phyloP scores from a whole-genome alignment of 495 filamentous ascomycete species.

The Physcia stellaris region DNA sequence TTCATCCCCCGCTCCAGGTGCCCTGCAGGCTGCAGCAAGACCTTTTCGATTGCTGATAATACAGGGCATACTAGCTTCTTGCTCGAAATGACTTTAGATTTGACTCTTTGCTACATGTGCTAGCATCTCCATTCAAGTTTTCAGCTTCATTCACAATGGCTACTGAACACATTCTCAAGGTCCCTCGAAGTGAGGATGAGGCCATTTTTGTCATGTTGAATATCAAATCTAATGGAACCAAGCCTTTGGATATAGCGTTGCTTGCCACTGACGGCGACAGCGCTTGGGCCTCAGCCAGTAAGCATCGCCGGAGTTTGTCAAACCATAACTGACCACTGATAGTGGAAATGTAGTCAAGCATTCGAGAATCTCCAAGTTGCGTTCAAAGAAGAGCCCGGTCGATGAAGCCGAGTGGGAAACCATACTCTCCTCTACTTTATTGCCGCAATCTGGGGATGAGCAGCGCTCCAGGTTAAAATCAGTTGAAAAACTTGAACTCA shows the following conservation, averaged over 20 bases:
- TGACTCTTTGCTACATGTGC: too few species aligned
- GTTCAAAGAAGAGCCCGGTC: conserved; percentile 39
- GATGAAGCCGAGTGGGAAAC: conserved; percentile 42
- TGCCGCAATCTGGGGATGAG: background rate
- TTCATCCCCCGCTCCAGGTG: too few species aligned
- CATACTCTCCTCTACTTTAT: conserved; percentile 24
- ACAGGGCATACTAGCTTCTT: too few species aligned
- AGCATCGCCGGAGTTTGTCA: conserved; percentile 18
- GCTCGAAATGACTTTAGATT: too few species aligned
- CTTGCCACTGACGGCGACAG: conserved; percentile 53
- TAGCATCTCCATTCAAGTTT: too few species aligned
- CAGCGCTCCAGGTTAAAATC: background rate
- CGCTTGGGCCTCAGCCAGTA: conserved; percentile 45
- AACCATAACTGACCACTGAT: conserved; percentile 20
- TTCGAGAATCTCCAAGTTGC: conserved; percentile 27
- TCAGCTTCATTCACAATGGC: too few species aligned
- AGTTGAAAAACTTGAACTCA: conserved; percentile 21
- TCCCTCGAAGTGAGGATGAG: conserved; percentile 40
- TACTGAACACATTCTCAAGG: conserved; percentile 31
- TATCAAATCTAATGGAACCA: conserved; percentile 31
- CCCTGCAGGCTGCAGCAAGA: too few species aligned
- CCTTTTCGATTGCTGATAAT: too few species aligned
- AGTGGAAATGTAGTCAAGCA: conserved; percentile 34
- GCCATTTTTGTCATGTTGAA: conserved; percentile 44
- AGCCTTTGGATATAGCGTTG: conserved; percentile 44